Evolutionary conservation across 2,329 filamentous ascomycete genomes (phyloP), one percentile per base, ranked within the genome.

Genomic region (Sporothrix brunneoviolacea): DNA sequence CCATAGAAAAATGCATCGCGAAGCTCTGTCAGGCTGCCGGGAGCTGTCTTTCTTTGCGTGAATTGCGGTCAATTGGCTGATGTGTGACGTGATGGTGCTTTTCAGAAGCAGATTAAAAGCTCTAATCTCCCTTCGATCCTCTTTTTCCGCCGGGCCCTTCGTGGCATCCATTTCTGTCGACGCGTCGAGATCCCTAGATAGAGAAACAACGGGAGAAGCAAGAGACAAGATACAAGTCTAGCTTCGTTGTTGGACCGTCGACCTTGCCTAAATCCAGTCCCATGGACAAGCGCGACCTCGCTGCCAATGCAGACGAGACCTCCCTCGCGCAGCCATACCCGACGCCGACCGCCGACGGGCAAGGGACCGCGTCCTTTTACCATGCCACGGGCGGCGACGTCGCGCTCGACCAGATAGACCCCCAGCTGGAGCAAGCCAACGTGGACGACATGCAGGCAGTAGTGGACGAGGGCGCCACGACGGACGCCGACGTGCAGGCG

Each of bases 281-380:
- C 15, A 59, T 59, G 58, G 67, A 60, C 60, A 72, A 61, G 60
- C 55, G 59, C 38, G 63, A 65, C 44, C 32, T 21, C 30, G 55
- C 59, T 9, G 63, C 65, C n/a, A 65, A 68, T 50, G 59, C 63
- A 48, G 67, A 66, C 45, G 61, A 61, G 42, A n/a, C n/a, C n/a
- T 61, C 70, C 35, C 53, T 61, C 19, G 68, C 67, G 54, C 65
- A 64, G 40, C 62, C 68, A 33, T 77, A 76, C 56, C 70, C 74
- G 10, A 74, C 72, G 7, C 70, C 74, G 3, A 65, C 67, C 16
- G 67, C 67, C 8, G 72, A 76, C 48, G 65, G 59, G 3, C 67
- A 71, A 54, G 72, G 74, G 50, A 60, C 65, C 4, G 64, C 66
- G 8, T 63, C 54, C 4, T 57, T 71, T 3, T 74, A 74, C 58